Evolutionary conservation across 805 yeast species (phyloP), one percentile per base, ranked within the genome.

Genomic region (Blastobotrys mokoenaii): DNA sequence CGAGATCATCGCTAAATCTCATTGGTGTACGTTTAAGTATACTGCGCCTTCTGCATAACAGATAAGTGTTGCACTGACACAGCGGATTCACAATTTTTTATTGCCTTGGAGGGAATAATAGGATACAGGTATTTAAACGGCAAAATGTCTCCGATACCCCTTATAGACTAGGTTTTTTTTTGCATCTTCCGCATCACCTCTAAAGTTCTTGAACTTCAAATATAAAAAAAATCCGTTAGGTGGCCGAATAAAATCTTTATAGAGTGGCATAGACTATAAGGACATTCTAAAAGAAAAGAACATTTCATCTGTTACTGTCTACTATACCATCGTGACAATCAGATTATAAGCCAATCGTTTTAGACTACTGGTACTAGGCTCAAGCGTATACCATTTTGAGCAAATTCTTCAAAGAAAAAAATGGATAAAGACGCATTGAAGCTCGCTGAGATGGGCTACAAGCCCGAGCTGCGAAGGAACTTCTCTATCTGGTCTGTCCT

Each of bases 381-480:
- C 8, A 8, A 22, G 8, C 27, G 7, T 22, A 22, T 22, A 22
- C 27, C 8, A 5, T 22, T 22, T 22, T 22, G 27, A 8, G 20
- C 38, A 35, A 35, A 8, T 11, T 32, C 6, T 32, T 32, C 6
- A 32, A 32, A 32, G 12, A 29, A 32, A 35, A 17, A 6, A 16
- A 37, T 17, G 31, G 31, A 11, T 20, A 37, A 12, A 17, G 43
- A 40, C 17, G n/a, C 31, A n/a, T 12, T 38, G 17, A 44, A 47
- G 31, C 54, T 64, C 38, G 56, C 54, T 10, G 69, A 68, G 43
- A 64, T 79, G 46, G 86, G 85, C 16, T 80, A 79, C 56, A 74
- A 74, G 56, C 81, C 77, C 58, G 84, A 79, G 51, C 68, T 80
- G 49, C 66, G 61, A 48, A 72, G 86, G 59, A 71, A 69, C 40